Percentiles rank a stretch among this genome's conserved stretches.
These are phyloP conservation scores for Aspergillus sparsus DNA, from an alignment of 495 filamentous ascomycete species.

Conservation along the genomic window DNA sequence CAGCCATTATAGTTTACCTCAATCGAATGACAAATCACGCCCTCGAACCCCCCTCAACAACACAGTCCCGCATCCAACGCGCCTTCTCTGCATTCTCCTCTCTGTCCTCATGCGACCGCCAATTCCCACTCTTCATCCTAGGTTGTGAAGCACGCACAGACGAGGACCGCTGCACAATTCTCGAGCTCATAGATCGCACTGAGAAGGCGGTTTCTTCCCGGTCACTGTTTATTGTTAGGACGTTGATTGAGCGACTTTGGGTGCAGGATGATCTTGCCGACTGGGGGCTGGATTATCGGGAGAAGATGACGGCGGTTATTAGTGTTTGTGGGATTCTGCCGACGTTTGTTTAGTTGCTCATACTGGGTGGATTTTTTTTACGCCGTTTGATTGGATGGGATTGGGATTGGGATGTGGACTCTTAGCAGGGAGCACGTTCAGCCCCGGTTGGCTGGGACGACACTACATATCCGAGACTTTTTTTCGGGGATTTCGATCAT, in stretches of 20 bases:
- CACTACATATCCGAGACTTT: too few species aligned
- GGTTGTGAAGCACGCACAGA: conserved; percentile 20
- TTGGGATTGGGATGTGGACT: too few species aligned
- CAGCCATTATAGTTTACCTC: conserved; percentile 18
- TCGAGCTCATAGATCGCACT: conserved; percentile 18
- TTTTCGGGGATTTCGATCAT: too few species aligned
- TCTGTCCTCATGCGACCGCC: conserved; percentile 12
- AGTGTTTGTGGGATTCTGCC: conserved; percentile 14
- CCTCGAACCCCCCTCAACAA: conserved; percentile 8
- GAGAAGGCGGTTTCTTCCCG: conserved; percentile 11
- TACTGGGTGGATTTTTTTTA: too few species aligned
- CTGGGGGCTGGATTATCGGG: conserved; percentile 8
- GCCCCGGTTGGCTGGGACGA: too few species aligned
- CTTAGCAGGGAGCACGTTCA: too few species aligned
- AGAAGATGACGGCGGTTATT: conserved; percentile 12
- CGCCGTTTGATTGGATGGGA: too few species aligned
- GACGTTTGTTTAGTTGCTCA: conserved; percentile 15
- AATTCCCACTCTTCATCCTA: conserved; percentile 20
- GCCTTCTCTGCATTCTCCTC: conserved; percentile 6
- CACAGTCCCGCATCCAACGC: conserved; percentile 5
- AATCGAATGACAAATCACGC: conserved; percentile 8
- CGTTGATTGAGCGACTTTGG: conserved; percentile 14
- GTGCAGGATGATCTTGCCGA: conserved; percentile 23
- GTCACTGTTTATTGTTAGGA: conserved; percentile 8
- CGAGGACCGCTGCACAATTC: conserved; percentile 9